Base-by-base conservation (phyloP, 2,329 filamentous ascomycete genomes). In the Aspergillus fumigatus region DNA sequence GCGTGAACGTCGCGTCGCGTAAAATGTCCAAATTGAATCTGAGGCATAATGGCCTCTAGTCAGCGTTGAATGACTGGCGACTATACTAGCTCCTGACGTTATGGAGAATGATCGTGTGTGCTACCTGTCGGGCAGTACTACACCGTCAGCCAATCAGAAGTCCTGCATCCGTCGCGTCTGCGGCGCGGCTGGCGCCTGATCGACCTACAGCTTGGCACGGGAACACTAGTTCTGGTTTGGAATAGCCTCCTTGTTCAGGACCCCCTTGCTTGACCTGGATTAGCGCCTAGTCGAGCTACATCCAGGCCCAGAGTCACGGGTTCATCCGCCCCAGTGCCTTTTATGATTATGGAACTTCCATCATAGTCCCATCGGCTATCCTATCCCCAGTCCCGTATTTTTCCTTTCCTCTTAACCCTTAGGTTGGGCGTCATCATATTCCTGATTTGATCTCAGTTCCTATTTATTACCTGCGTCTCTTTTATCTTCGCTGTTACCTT, bases 241-340 rank as follows among this genome's bases (percentile, higher is more conserved):
- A 3, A 53, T 71, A 67, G 63, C 40, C 32, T 14, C 14, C 3
- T 29, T n/a, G 52, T 29, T 17, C 50, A 53, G 55, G 58, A 43
- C 53, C 56, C 54, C 61, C 59, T 65, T 66, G 50, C 64, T 61
- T 2, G 19, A 62, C 62, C 41, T 1, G 65, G 68, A 48, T 62
- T 75, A 74, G 73, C 55, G 55, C 43, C 43, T 60, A 56, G 56
- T 59, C 53, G 59, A 66, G 65, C 64, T 69, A 19, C 54, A 52
- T 49, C 53, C 52, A 54, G 59, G 52, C 62, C 67, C 64, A 67
- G 65, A 68, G 70, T 72, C 69, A 71, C 69, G 70, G 69, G 69
- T 68, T 70, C 66, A 55, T 26, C 43, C 43, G 58, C 59, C 59
- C 58, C 60, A 58, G 63, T 60, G 59, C 59, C 57, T 58, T 61